phyloP scores from a whole-genome alignment of 2,329 filamentous ascomycete species.

The Paraphaeosphaeria minitans region DNA sequence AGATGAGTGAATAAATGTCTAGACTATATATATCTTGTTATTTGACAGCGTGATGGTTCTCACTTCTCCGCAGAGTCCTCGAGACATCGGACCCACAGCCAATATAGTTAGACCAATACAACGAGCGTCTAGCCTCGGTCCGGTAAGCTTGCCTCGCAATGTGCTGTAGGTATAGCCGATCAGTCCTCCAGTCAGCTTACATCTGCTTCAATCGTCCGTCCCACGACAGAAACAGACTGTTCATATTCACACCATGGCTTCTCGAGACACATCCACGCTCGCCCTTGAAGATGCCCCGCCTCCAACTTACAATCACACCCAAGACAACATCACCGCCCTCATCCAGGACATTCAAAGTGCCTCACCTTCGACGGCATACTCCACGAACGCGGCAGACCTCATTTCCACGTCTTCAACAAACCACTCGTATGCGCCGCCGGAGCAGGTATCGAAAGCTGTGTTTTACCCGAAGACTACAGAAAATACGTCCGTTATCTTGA shows the following conservation, averaged over 20 bases:
- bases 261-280: conserved; percentile 16
- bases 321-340: conserved; percentile 16
- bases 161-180: not conserved
- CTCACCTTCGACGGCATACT: conserved; percentile 16
- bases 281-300: conserved; percentile 11
- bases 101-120: not conserved
- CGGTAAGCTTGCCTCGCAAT: not conserved
- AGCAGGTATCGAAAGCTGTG: conserved; percentile 59
- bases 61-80: not conserved
- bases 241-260: not conserved
- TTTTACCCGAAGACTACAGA: conserved; percentile 77
- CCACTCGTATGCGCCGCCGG: conserved; percentile 28
- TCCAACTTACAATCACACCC: conserved; percentile 22
- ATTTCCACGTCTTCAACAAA: conserved; percentile 27
- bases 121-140: conserved; percentile 3
- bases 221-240: not conserved
- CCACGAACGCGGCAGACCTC: conserved; percentile 15
- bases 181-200: not conserved
- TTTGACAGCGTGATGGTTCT: not conserved
- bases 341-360: not conserved
- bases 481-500: conserved; percentile 79
- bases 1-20: not conserved
- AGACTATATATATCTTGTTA: not conserved
- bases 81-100: not conserved
- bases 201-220: not conserved